A percentile compares a stretch with the other conserved stretches of the same genome.
phyloP scores from a whole-genome alignment of 371 early-diverging fungal species.

The Mucor ambiguus region DNA sequence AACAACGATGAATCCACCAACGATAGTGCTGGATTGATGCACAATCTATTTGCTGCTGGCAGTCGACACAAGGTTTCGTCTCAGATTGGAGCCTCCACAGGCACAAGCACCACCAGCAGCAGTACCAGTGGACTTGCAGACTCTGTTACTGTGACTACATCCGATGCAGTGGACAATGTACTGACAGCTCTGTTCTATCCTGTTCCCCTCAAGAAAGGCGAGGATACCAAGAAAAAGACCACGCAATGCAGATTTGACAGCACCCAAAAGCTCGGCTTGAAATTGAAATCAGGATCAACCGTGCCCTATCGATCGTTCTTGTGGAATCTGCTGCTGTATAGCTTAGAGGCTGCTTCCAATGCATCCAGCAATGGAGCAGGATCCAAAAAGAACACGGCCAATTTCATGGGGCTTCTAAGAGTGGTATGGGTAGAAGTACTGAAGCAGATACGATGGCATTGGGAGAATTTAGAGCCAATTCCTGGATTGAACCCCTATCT shows the following conservation, averaged over 20 bases:
- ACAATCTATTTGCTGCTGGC: slow-evolving; percentile 24
- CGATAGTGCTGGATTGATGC: slow-evolving; percentile 23
- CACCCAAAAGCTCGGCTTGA: slow-evolving; percentile 44
- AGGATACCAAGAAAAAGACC: background rate
- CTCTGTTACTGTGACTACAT: slow-evolving; percentile 20
- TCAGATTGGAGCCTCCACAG: background rate
- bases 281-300: slow-evolving; percentile 55
- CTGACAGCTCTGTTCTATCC: slow-evolving; percentile 27
- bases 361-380: background rate
- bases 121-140: background rate
- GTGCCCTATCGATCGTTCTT: slow-evolving; percentile 71
- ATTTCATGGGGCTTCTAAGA: slow-evolving; percentile 63
- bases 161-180: slow-evolving; percentile 34
- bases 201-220: background rate
- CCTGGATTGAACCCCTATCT: slow-evolving; percentile 55
- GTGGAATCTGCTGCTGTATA: slow-evolving; percentile 65
- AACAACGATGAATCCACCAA: slow-evolving; percentile 13
- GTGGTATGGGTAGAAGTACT: slow-evolving; percentile 68
- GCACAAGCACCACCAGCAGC: slow-evolving; percentile 1
- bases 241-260: background rate
- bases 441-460: slow-evolving; percentile 62
- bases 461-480: slow-evolving; percentile 62
- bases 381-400: slow-evolving; percentile 16
- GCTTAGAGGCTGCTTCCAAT: slow-evolving; percentile 54
- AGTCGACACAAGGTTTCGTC: background rate